Evolutionary conservation across 352 stramenopile species (phyloP).

Genomic region (Phytopythium litorale): DNA sequence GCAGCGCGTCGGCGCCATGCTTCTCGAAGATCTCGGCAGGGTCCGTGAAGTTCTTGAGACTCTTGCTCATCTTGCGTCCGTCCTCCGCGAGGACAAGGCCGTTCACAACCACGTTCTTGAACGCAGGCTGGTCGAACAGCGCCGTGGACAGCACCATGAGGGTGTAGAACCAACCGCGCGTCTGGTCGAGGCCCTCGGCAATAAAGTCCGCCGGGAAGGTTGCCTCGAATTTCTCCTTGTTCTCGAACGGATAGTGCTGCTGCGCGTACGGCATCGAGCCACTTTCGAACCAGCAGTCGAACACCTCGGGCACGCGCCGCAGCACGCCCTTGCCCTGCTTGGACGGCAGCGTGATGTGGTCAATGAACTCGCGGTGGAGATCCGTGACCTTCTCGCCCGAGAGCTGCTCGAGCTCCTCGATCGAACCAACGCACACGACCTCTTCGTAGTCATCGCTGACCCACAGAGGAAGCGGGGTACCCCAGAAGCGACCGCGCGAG

Average conservation of each 20-base stretch:
- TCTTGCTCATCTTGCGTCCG: slow-evolving; percentile 99
- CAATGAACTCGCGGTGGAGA: slow-evolving; percentile 98
- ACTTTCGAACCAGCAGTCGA: slow-evolving; percentile 99
- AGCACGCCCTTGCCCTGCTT: slow-evolving; percentile 89
- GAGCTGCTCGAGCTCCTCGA: slow-evolving; percentile 95
- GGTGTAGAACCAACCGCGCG: slow-evolving; percentile 99
- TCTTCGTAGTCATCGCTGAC: slow-evolving; percentile 97
- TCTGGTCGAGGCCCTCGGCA: slow-evolving; percentile 99
- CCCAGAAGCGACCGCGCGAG: slow-evolving; percentile 98
- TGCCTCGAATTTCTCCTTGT: slow-evolving; percentile 96
- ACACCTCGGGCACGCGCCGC: slow-evolving; percentile 90
- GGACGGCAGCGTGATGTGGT: slow-evolving; percentile 97
- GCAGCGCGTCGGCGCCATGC: slow-evolving; percentile 97
- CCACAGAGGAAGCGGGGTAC: slow-evolving; percentile 99
- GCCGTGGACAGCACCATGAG: slow-evolving; percentile 99
- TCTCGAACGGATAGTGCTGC: slow-evolving; percentile 99
- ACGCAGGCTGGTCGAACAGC: slow-evolving; percentile 98
- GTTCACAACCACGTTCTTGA: slow-evolving; percentile 99
- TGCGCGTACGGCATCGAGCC: slow-evolving; percentile 99
- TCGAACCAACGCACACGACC: slow-evolving; percentile 96
- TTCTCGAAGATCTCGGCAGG: slow-evolving; percentile 92
- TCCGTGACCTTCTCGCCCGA: slow-evolving; percentile 92
- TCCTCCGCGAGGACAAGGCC: slow-evolving; percentile 98
- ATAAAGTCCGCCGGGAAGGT: slow-evolving; percentile 99
- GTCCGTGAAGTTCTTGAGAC: slow-evolving; percentile 99